Evolutionary conservation across 495 filamentous ascomycete species (phyloP).

Genomic region (Tuber brumale): DNA sequence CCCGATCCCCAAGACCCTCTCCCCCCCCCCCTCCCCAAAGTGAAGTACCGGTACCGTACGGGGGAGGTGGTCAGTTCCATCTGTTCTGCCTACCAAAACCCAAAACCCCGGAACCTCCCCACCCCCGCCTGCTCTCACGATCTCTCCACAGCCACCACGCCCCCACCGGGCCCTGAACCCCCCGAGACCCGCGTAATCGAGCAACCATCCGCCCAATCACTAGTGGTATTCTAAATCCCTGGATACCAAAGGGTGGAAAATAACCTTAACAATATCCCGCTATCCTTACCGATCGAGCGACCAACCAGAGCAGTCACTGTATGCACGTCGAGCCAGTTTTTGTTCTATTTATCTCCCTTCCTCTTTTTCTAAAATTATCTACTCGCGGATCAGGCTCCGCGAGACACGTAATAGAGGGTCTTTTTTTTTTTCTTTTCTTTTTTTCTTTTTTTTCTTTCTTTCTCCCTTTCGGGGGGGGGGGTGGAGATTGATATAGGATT

Average conservation of each 20-base stretch:
- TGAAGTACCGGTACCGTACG: neutral
- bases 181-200: neutral
- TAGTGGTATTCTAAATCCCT: neutral
- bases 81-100: neutral
- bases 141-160: neutral
- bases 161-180: neutral
- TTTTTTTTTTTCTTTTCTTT: neutral
- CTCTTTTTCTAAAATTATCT: neutral
- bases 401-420: neutral
- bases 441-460: neutral
- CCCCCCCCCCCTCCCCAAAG: too few relatives aligned
- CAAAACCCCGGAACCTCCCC: neutral
- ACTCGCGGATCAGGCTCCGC: neutral
- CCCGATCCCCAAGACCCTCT: too few relatives aligned
- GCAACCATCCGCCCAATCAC: neutral
- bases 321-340: too few relatives aligned
- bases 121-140: neutral
- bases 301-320: neutral
- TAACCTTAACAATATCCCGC: constrained; percentile 2
- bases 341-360: too few relatives aligned
- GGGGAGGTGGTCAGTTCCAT: neutral
- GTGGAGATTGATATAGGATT: neutral
- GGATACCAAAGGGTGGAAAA: neutral
- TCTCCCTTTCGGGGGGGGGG: too few relatives aligned
- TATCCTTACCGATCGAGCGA: neutral